Percentiles rank a stretch among this genome's conserved stretches.
phyloP scores from a whole-genome alignment of 768 basidiomycete genomes.

The Pleurotus cornucopiae region DNA sequence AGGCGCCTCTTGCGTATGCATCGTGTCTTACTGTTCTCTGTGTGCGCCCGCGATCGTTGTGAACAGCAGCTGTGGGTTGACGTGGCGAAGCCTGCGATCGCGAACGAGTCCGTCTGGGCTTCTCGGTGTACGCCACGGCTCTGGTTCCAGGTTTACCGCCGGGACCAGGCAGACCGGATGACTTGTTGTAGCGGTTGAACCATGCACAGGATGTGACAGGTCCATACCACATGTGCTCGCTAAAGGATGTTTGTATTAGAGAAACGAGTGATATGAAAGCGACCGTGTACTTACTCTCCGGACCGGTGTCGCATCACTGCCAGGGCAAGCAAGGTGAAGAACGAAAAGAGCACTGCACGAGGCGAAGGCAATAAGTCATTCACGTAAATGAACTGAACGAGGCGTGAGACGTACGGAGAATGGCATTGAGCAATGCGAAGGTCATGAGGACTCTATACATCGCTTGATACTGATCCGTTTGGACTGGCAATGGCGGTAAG shows the following conservation, averaged over 20 bases:
- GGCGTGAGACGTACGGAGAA: slow-evolving; percentile 46
- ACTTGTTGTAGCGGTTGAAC: slow-evolving; percentile 45
- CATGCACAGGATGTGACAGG: slow-evolving; percentile 71
- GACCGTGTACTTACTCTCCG: slow-evolving; percentile 4
- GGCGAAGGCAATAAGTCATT: background rate
- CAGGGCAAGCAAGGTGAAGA: slow-evolving; percentile 2
- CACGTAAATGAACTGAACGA: background rate
- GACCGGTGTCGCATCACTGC: slow-evolving; percentile 6
- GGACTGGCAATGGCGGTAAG: slow-evolving; percentile 42
- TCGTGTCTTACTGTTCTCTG: slow-evolving; percentile 4
- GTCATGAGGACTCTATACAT: slow-evolving; percentile 81
- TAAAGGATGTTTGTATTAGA: background rate
- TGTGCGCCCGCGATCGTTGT: slow-evolving; percentile 4
- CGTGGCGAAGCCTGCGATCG: slow-evolving; percentile 1
- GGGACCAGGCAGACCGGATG: slow-evolving; percentile 3
- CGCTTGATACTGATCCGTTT: slow-evolving; percentile 84
- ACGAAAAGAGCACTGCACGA: slow-evolving; percentile 5
- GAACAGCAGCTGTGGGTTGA: slow-evolving; percentile 4
- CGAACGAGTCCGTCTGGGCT: background rate
- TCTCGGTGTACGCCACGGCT: slow-evolving; percentile 5
- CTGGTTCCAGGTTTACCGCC: slow-evolving; percentile 27
- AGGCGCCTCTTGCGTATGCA: slow-evolving; percentile 7
- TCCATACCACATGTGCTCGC: slow-evolving; percentile 58
- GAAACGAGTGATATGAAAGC: background rate
- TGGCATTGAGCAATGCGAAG: slow-evolving; percentile 76